Evolutionary conservation across 768 basidiomycete genomes (phyloP), one percentile per base, ranked within the genome.

Genomic region (Nidularia sp.): DNA sequence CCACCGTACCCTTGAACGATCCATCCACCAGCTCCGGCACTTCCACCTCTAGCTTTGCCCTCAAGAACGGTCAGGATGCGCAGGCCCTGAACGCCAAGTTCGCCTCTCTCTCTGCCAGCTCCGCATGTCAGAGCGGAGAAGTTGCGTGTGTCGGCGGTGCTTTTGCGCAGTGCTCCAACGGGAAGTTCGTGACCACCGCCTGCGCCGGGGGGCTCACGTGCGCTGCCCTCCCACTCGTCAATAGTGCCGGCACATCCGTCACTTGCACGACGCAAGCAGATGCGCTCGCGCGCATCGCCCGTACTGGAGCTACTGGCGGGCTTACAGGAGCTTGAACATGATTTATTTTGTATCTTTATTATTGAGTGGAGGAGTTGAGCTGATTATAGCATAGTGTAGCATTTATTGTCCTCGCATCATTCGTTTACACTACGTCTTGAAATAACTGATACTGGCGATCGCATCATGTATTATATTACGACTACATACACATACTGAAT

Each of bases 101-200:
- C 64, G 67, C 72, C 13, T 62, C 60, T 6, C 72, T 86, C 29
- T 75, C 68, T 22, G 60, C 70, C 2, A 50, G 54, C 53, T 79
- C 83, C 32, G 5, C 74, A 5, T 86, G 85, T 68, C 71, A 65
- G 4, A 58, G 68, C 5, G 67, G 74, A 12, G 65, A 76, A 46
- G 58, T 73, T 35, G 80, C 81, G 6, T 86, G 84, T 57, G 63
- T 83, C 7, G 63, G 69, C 54, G 60, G 64, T 35, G 55, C 72
- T 34, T 79, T 85, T 52, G 83, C 83, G 0, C 81, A 80, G 53
- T 86, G 85, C 59, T 79, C 78, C 13, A 66, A 62, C 32, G 80
- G 79, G 49, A 71, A 70, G 52, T 74, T 76, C 50, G 65, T 72
- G 33, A 43, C 67, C 46, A 63, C 68, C 45, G 58, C 62, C 29